Base-by-base conservation (phyloP, 116 monocot genomes). In the Cymodocea nodosa region DNA sequence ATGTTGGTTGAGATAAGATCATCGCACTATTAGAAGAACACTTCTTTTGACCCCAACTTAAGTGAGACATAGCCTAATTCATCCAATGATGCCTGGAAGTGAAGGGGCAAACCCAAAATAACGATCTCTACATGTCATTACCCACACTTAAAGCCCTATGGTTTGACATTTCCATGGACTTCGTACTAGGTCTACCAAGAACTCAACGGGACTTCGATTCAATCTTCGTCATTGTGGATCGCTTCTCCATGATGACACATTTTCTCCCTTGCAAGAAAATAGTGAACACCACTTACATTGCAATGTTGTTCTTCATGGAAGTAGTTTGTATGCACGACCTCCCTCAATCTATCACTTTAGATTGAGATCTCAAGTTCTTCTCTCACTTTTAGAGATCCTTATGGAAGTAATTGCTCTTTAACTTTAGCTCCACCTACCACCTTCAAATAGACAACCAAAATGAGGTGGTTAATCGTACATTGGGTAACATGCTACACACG, bases 181-280 rank as follows among this genome's bases (percentile, higher is more conserved):
- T 62, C 16, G 35, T 62, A 14, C 16, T 62, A 2, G 35, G 62
- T 5, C 35, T 62, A 2, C 62, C 62, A 35, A 15, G 62, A 9
- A 62, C 62, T 4, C 59, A 19, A 59, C 4, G 8, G 14, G 59
- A 22, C 4, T 23, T 23, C 3, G 4, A 7, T 30, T 59, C 59
- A 8, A 37, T 36, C 62, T 62, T 35, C 22, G 57, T 57, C 5
- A 23, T 23, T 57, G 57, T 57, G 22, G 57, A 57, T 57, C 23
- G 62, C 4, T 62, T 62, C 30, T 62, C 62, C 2, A 62, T 36
- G 35, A 62, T 62, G 62, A 4, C 30, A 13, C 66, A 66, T 25
- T 66, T 66, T n/a, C 13, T 66, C 12, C 66, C 51, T 40, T 66
- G 66, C 19, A 40, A 22, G 64, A 64, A 64, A 17, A 64, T 35